Evolutionary conservation across 805 yeast genomes (phyloP), one percentile per base, ranked within the genome.

Genomic region (Sugiyamaella americana): DNA sequence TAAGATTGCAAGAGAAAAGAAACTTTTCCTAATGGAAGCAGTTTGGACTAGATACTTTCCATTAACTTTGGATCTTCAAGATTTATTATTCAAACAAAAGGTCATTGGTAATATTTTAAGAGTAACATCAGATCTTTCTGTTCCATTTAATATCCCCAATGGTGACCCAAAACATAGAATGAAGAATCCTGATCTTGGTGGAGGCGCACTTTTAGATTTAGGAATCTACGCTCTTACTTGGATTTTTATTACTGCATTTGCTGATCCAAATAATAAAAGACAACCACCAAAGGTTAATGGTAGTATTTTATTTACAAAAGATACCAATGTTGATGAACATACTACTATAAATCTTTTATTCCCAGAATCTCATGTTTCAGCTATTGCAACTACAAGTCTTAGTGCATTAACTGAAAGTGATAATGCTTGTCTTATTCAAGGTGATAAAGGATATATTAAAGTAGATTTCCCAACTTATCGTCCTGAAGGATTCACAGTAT

Each of bases 1-100:
- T 41, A 64, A 57, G 1, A 64, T 70, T 40, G 83, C 83, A 2
- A 63, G 65, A 53, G 50, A 58, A 46, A 69, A 71, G 57, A 64
- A 66, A 1, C 56, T 69, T 41, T 76, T 73, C 50, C 61, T 79
- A 32, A 73, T 79, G 80, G 84, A 79, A 58, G 84, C 76, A 3
- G 71, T 55, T 20, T 60, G 64, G 64, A 60, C 61, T 8, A 17
- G 59, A 40, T 72, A 75, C 46, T 53, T 55, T 64, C 83, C 83
- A 1, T 49, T 74, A 3, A 57, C 71, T 18, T 51, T 56, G 17
- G 62, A 64, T 40, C 58, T 73, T 40, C 57, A 68, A 45, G 48
- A 64, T 24, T 59, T 64, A 47, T 50, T 76, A 18, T 69, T 64
- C 50, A 64, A 67, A 17, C 69, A 73, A 20, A 65, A 67, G 47